These are phyloP conservation scores for Beauveria pseudobassiana DNA, from an alignment of 2,329 filamentous ascomycete species.

Conservation along the genomic window DNA sequence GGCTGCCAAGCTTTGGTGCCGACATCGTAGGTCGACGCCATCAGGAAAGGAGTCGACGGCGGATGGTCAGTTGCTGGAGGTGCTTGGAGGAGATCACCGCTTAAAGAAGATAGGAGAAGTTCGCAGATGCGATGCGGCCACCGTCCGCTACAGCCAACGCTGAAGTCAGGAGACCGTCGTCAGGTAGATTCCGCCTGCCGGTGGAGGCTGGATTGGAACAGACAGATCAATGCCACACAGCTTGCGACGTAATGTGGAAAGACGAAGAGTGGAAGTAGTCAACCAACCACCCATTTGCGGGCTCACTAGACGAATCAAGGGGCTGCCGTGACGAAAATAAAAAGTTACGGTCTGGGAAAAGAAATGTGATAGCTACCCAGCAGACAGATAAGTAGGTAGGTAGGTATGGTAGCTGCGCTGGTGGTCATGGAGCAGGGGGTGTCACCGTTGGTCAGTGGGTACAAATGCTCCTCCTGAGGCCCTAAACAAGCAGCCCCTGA, in stretches of 20 bases:
- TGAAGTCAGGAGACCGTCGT: background rate
- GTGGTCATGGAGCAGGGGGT: conserved; percentile 4
- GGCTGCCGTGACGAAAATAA: background rate
- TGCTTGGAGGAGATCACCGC: background rate
- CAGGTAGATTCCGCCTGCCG: background rate
- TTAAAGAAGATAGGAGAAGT: background rate
- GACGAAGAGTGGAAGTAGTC: background rate
- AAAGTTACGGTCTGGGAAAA: background rate
- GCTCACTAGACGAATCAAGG: conserved; percentile 1
- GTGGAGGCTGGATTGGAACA: background rate
- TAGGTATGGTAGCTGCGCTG: background rate
- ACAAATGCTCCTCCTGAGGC: conserved; percentile 6
- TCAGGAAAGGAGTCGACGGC: conserved; percentile 33
- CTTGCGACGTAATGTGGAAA: background rate
- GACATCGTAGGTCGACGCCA: conserved; percentile 94
- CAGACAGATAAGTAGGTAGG: background rate
- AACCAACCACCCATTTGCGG: conserved; percentile 1
- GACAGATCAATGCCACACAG: conserved; percentile 1
- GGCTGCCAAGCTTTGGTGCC: conserved; percentile 98
- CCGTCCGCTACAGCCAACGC: conserved; percentile 3
- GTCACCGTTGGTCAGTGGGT: conserved; percentile 10
- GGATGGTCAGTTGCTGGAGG: background rate
- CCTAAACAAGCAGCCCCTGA: conserved; percentile 8
- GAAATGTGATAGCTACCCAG: background rate
- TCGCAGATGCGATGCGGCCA: background rate